These are phyloP conservation scores for Amborella trichopoda DNA, from an alignment of 164 flowering plant genomes.

Conservation along the genomic window DNA sequence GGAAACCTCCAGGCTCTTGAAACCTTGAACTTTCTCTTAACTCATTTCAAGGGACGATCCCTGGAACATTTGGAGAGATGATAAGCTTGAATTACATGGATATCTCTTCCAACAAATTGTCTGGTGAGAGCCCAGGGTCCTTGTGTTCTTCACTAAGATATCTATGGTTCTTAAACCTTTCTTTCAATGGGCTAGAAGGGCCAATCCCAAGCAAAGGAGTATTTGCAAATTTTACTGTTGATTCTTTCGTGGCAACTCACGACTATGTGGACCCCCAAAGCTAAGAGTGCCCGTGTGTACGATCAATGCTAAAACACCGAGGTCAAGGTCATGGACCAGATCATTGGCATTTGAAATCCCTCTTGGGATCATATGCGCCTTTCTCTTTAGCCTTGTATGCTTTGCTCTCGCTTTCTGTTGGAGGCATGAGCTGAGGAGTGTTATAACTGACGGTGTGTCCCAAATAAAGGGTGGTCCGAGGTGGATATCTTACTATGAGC, in stretches of 20 bases:
- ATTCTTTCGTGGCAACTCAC: no score
- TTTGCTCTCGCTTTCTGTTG: no score
- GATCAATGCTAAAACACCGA: neutral
- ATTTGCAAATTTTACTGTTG: neutral
- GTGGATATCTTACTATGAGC: conserved; percentile 20
- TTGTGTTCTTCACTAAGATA: neutral
- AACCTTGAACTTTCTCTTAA: neutral
- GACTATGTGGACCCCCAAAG: no score
- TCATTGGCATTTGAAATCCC: conserved; percentile 2
- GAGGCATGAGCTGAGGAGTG: no score
- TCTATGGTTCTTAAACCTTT: neutral
- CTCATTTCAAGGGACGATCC: neutral
- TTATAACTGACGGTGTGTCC: no score
- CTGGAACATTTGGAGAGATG: neutral
- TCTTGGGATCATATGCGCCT: neutral
- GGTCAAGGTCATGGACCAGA: neutral
- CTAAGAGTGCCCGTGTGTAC: conserved; percentile 2
- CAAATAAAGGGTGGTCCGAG: no score
- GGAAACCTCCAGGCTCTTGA: neutral
- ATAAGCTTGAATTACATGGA: neutral
- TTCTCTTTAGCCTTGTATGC: no score
- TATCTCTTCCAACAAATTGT: neutral
- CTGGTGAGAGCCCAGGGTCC: neutral
- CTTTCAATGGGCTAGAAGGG: neutral
- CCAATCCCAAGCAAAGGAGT: neutral